Conservation (phyloP, 768 basidiomycete genomes). For the Clitopilus hobsonii region DNA sequence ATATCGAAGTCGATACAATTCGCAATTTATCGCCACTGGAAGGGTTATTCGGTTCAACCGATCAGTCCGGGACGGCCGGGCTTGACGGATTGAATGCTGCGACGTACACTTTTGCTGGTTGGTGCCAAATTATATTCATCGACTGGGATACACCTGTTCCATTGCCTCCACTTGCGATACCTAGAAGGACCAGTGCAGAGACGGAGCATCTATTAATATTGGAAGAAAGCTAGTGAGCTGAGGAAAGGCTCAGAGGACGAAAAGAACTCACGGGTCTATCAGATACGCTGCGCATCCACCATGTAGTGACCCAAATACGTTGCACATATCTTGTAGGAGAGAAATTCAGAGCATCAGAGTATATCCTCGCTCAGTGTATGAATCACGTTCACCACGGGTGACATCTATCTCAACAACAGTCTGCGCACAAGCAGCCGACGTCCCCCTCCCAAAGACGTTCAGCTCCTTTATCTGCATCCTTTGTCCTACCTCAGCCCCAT, state of each 20-base stretch:
- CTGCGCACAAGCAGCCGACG: constrained; percentile 19
- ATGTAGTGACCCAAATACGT: constrained; percentile 42
- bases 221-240: background rate
- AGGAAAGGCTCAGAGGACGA: background rate
- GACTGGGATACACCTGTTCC: constrained; percentile 45
- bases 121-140: constrained; percentile 48
- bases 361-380: background rate
- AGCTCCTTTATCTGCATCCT: constrained; percentile 31
- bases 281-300: constrained; percentile 55
- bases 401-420: constrained; percentile 36
- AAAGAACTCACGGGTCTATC: constrained; percentile 42
- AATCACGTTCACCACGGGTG: constrained; percentile 22
- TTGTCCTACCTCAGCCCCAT: constrained; percentile 32
- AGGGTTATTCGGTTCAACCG: background rate
- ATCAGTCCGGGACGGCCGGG: no score
- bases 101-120: constrained; percentile 32
- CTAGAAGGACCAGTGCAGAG: constrained; percentile 37
- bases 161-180: constrained; percentile 31
- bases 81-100: constrained; percentile 1
- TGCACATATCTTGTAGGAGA: constrained; percentile 50
- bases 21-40: constrained; percentile 37
- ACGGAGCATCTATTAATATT: constrained; percentile 35
- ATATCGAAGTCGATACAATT: constrained; percentile 37
- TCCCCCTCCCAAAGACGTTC: constrained; percentile 23
- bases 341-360: background rate